phyloP scores from a whole-genome alignment of 495 filamentous ascomycete species.

The Penicillium bialowiezense region DNA sequence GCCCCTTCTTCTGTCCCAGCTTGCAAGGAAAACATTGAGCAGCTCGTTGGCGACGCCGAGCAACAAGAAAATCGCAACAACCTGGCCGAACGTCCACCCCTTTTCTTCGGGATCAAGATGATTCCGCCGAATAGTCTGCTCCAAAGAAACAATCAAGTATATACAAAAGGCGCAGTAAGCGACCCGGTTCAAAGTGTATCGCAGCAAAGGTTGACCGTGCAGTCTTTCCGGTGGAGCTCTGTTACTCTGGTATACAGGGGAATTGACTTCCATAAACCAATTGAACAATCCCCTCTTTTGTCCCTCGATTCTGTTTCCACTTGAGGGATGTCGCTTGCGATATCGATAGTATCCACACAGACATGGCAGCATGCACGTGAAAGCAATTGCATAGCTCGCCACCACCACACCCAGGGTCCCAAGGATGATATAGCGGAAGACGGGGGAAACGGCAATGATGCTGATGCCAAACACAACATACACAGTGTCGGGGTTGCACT shows the following conservation, averaged over 20 bases:
- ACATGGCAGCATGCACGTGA: slow-evolving; percentile 14
- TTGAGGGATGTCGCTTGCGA: background rate
- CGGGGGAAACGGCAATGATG: slow-evolving; percentile 13
- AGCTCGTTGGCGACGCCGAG: slow-evolving; percentile 19
- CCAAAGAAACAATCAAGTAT: slow-evolving; percentile 19
- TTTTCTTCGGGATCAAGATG: slow-evolving; percentile 11
- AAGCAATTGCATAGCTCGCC: slow-evolving; percentile 4
- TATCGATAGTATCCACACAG: background rate
- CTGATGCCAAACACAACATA: slow-evolving; percentile 19
- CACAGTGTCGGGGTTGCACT: slow-evolving; percentile 10
- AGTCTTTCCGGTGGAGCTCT: background rate
- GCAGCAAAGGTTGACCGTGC: slow-evolving; percentile 6
- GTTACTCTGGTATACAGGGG: background rate
- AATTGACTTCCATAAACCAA: slow-evolving; percentile 8
- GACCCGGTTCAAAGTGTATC: slow-evolving; percentile 10
- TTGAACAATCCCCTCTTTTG: background rate
- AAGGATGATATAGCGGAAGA: slow-evolving; percentile 19
- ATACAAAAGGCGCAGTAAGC: slow-evolving; percentile 15
- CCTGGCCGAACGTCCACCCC: slow-evolving; percentile 17
- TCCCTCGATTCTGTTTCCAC: slow-evolving; percentile 2
- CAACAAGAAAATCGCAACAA: slow-evolving; percentile 20
- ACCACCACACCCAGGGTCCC: slow-evolving; percentile 6
- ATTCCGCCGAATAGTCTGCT: slow-evolving; percentile 18
- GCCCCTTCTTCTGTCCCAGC: slow-evolving; percentile 12
- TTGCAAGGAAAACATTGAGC: slow-evolving; percentile 16